Conservation (phyloP, 768 basidiomycete genomes). For the Dendrothele bispora region DNA sequence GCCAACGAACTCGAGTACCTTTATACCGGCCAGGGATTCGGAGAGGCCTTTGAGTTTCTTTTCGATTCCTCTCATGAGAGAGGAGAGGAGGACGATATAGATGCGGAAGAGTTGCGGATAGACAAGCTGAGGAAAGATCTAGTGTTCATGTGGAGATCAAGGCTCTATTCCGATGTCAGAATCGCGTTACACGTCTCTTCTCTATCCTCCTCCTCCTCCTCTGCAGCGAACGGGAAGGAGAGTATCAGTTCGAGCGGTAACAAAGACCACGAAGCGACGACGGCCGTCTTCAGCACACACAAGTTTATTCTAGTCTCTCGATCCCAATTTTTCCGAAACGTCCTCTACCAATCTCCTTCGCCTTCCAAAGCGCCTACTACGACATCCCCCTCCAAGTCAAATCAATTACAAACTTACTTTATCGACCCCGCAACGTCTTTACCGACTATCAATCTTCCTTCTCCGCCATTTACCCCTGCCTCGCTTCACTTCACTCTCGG, state of each 20-base stretch:
- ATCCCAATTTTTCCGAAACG: conserved; percentile 82
- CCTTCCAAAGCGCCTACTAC: conserved; percentile 50
- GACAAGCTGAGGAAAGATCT: conserved; percentile 71
- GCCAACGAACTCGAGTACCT: conserved; percentile 91
- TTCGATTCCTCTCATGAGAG: conserved; percentile 59
- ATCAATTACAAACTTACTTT: too few species aligned
- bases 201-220: conserved; percentile 47
- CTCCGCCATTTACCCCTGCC: conserved; percentile 93
- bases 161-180: conserved; percentile 77
- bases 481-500: conserved; percentile 93
- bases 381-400: conserved; percentile 31
- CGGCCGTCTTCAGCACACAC: conserved; percentile 88
- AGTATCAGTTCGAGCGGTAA: background rate
- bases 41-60: conserved; percentile 84
- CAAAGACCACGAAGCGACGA: conserved; percentile 65
- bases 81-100: conserved; percentile 40
- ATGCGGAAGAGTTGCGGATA: conserved; percentile 45
- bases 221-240: too few species aligned
- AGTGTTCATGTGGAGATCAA: conserved; percentile 77
- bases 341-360: conserved; percentile 39
- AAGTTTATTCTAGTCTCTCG: conserved; percentile 91
- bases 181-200: conserved; percentile 75
- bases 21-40: conserved; percentile 89
- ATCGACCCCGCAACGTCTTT: too few species aligned
- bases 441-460: conserved; percentile 70